Evolutionary conservation across 177 flowering plant species (phyloP).

Genomic region (Vitis hybrid): DNA sequence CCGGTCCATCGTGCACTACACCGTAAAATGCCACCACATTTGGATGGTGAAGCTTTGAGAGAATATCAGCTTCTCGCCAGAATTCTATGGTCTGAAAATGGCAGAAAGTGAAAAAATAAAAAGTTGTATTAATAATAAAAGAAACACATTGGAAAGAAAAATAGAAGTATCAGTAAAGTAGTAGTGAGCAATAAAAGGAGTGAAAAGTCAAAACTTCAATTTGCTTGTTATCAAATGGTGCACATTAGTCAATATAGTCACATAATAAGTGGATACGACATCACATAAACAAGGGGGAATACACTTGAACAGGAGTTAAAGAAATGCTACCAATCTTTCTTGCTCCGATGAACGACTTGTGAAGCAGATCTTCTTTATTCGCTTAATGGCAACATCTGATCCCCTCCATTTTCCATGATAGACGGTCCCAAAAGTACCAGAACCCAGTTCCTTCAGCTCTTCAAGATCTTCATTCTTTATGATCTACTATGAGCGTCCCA

Average conservation of each 20-base stretch:
- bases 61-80: conserved; percentile 90
- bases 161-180: too few species aligned
- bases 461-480: conserved; percentile 60
- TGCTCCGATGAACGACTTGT: conserved; percentile 55
- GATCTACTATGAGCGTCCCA: conserved; percentile 20
- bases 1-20: conserved; percentile 87
- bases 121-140: too few species aligned
- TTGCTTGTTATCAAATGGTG: too few species aligned
- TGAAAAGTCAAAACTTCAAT: too few species aligned
- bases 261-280: too few species aligned
- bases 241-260: too few species aligned
- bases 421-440: conserved; percentile 64
- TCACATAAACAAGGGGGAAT: too few species aligned
- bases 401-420: conserved; percentile 74
- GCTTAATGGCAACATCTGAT: conserved; percentile 64
- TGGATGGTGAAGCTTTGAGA: conserved; percentile 90
- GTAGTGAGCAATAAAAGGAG: too few species aligned
- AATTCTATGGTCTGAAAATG: conserved; percentile 62
- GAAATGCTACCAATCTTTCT: conserved; percentile 47
- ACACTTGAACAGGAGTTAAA: background rate
- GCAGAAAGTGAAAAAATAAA: background rate
- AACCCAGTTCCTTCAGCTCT: conserved; percentile 52
- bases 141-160: too few species aligned
- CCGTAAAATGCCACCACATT: conserved; percentile 92
- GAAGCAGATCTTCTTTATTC: conserved; percentile 60